Percentiles rank a stretch among this genome's conserved stretches.
Evolutionary conservation across 2,329 filamentous ascomycete species (phyloP).

Genomic region (Fusarium fujikuroi): DNA sequence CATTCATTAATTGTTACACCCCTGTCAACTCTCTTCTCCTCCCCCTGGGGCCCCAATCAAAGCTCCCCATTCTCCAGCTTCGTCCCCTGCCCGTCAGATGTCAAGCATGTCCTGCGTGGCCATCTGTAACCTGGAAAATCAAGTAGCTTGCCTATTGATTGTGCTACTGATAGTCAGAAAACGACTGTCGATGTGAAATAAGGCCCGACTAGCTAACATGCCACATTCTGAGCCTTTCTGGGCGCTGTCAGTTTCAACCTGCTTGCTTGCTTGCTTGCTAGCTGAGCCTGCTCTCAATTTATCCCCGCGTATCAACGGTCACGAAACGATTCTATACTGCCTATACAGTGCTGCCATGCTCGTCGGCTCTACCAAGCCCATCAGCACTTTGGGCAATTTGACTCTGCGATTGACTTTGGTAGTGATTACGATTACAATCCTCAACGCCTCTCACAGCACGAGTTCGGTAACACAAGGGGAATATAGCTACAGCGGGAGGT

Average conservation of each 20-base stretch:
- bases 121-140: conserved; percentile 3
- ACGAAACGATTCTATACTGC: not conserved
- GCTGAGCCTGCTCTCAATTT: not conserved
- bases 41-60: conserved; percentile 31
- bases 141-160: conserved; percentile 23
- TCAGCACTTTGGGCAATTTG: conserved; percentile 2
- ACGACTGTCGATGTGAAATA: conserved; percentile 29
- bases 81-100: conserved; percentile 34
- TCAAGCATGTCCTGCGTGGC: conserved; percentile 27
- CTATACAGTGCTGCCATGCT: not conserved
- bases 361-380: not conserved
- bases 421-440: not conserved
- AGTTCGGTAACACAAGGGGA: not conserved
- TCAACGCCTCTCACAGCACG: not conserved
- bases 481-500: conserved; percentile 7
- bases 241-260: conserved; percentile 6
- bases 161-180: conserved; percentile 2
- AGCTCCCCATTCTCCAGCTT: conserved; percentile 30
- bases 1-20: not conserved
- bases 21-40: not conserved
- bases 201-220: conserved; percentile 41
- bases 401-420: conserved; percentile 12
- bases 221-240: conserved; percentile 10
- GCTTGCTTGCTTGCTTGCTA: not conserved
- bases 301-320: conserved; percentile 29